Conservation (phyloP, 2,329 filamentous ascomycete genomes). For the Myriosclerotinia scirpicola region DNA sequence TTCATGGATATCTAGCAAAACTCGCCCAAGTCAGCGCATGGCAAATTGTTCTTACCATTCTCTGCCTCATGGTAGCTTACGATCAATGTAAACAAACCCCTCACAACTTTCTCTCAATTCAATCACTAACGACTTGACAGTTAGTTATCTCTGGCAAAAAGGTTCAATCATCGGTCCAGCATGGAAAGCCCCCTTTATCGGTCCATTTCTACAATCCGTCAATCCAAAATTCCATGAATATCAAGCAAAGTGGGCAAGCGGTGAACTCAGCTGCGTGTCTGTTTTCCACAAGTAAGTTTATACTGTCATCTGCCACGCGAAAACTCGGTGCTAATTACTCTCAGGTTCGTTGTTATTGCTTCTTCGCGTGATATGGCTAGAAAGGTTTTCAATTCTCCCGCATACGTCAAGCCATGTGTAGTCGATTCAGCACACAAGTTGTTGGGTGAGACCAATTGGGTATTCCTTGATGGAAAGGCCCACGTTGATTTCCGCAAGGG, state of each 20-base stretch:
- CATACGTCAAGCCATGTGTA: slow-evolving; percentile 91
- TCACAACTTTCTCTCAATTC: not conserved
- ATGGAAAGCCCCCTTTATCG: slow-evolving; percentile 83
- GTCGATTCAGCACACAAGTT: slow-evolving; percentile 94
- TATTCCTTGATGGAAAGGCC: slow-evolving; percentile 91
- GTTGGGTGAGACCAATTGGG: slow-evolving; percentile 89
- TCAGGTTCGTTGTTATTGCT: slow-evolving; percentile 93
- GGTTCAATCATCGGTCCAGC: slow-evolving; percentile 72
- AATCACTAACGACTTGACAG: slow-evolving; percentile 46
- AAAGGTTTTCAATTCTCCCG: slow-evolving; percentile 94
- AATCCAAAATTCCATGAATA: slow-evolving; percentile 92
- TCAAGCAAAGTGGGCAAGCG: slow-evolving; percentile 88
- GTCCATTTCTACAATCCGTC: slow-evolving; percentile 91
- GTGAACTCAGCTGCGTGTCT: slow-evolving; percentile 90
- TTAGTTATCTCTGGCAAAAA: slow-evolving; percentile 73
- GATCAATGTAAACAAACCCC: slow-evolving; percentile 75
- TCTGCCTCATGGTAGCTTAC: slow-evolving; percentile 74
- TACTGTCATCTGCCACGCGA: not conserved
- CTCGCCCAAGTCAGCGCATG: slow-evolving; percentile 50
- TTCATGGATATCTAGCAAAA: slow-evolving; percentile 33
- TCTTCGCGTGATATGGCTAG: slow-evolving; percentile 92
- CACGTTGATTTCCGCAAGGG: slow-evolving; percentile 98
- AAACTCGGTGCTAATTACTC: slow-evolving; percentile 6
- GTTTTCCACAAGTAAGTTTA: slow-evolving; percentile 92
- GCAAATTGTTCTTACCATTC: slow-evolving; percentile 67